Evolutionary conservation across 2,329 filamentous ascomycete genomes (phyloP).

Genomic region (Cladosporium sp.): DNA sequence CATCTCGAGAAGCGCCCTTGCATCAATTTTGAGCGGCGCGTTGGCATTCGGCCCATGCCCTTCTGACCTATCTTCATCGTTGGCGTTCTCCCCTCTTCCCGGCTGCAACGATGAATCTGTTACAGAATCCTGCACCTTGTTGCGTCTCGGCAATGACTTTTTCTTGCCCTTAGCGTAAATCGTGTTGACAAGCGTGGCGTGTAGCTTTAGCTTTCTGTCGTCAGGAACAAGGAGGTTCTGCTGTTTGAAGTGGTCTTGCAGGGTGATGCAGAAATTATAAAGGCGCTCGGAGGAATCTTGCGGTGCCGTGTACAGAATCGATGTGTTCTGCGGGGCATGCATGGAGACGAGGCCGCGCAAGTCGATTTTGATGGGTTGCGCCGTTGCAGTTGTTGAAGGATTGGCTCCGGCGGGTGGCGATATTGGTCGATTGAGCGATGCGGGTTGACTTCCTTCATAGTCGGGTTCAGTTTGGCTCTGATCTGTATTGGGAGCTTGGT

Average conservation of each 20-base stretch:
- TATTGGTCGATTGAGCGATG: constrained; percentile 14
- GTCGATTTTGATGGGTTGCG: constrained; percentile 32
- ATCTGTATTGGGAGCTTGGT: neutral
- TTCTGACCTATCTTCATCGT: constrained; percentile 20
- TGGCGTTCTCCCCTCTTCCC: constrained; percentile 18
- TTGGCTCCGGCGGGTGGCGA: constrained; percentile 14
- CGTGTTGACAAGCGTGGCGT: constrained; percentile 83
- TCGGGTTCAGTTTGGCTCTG: neutral
- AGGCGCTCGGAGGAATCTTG: constrained; percentile 50
- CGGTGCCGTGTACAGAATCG: constrained; percentile 63
- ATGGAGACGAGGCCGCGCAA: constrained; percentile 55
- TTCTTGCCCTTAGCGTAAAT: constrained; percentile 59
- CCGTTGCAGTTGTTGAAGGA: neutral
- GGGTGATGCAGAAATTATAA: constrained; percentile 52
- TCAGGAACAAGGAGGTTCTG: constrained; percentile 55
- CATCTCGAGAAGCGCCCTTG: constrained; percentile 40
- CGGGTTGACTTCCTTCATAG: neutral
- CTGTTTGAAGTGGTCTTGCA: constrained; percentile 52
- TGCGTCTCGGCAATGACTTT: too few species aligned
- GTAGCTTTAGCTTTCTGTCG: constrained; percentile 63
- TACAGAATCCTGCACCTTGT: constrained; percentile 10
- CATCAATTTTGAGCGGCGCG: constrained; percentile 39
- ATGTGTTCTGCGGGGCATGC: constrained; percentile 52
- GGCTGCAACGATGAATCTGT: too few species aligned
- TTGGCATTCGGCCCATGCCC: constrained; percentile 32